phyloP scores from a whole-genome alignment of 163 green algal genomes.

The Volvox carteri region DNA sequence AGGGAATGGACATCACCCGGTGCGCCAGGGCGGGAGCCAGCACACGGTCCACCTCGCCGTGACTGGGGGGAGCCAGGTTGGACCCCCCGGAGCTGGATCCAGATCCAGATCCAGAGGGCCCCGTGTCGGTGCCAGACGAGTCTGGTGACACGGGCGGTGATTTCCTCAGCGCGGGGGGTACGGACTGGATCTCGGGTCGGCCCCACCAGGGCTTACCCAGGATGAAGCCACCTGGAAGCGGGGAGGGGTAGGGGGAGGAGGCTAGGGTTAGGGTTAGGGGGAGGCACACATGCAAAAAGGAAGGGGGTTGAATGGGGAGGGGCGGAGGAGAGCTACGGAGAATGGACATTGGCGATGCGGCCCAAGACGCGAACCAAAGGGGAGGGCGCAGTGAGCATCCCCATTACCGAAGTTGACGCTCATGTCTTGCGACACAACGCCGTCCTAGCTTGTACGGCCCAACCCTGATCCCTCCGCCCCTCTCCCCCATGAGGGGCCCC shows the following conservation, averaged over 20 bases:
- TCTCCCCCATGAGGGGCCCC: too few species aligned
- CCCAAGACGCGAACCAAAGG: too few species aligned
- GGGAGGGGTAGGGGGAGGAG: not conserved
- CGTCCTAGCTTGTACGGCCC: too few species aligned
- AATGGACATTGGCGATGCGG: too few species aligned
- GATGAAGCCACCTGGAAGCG: slow-evolving; percentile 46
- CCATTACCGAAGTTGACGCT: too few species aligned
- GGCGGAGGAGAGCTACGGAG: too few species aligned
- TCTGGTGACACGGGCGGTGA: not conserved
- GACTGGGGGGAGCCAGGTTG: slow-evolving; percentile 9
- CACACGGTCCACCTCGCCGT: slow-evolving; percentile 36
- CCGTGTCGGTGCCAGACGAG: not conserved
- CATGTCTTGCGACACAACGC: too few species aligned
- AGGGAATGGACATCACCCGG: slow-evolving; percentile 47
- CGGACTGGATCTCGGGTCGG: not conserved
- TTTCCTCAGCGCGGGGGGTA: slow-evolving; percentile 12
- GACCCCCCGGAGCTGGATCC: not conserved
- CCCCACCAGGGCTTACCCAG: slow-evolving; percentile 57
- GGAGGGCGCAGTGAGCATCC: too few species aligned
- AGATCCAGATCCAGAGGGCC: not conserved
- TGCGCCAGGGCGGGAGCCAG: slow-evolving; percentile 50
- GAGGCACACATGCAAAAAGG: too few species aligned
- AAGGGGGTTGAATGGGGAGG: too few species aligned
- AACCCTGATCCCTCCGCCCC: too few species aligned
- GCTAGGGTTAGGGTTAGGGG: too few species aligned